These are phyloP conservation scores for Neurospora sp. DNA, from an alignment of 495 filamentous ascomycete genomes.

Conservation along the genomic window DNA sequence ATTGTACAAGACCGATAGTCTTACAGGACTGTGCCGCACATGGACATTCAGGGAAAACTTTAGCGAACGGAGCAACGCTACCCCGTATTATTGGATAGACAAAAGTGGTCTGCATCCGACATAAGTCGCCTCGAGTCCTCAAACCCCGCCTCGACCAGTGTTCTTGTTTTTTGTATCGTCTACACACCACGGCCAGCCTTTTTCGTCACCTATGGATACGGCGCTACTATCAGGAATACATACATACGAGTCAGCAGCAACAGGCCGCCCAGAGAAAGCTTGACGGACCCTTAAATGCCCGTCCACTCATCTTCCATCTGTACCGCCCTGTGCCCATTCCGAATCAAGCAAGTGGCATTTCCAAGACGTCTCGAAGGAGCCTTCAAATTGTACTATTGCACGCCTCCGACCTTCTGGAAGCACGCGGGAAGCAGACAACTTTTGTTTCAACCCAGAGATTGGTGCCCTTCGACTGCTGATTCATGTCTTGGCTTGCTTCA, in stretches of 20 bases:
- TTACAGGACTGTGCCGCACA: background rate
- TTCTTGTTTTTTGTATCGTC: background rate
- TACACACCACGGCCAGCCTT: background rate
- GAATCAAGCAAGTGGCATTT: background rate
- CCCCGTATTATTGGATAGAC: background rate
- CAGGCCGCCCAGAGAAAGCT: background rate
- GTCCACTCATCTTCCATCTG: background rate
- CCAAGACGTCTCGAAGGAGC: background rate
- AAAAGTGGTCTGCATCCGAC: background rate
- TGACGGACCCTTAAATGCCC: background rate
- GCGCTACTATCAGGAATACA: background rate
- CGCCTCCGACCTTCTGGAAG: background rate
- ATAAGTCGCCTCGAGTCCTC: background rate
- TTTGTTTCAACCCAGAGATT: background rate
- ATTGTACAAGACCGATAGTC: no score
- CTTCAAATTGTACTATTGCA: background rate
- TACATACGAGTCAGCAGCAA: background rate
- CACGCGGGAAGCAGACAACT: background rate
- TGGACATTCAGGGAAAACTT: background rate
- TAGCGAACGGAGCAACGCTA: background rate
- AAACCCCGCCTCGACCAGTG: background rate
- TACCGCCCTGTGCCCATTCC: background rate
- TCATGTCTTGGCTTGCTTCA: background rate
- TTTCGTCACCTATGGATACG: background rate
- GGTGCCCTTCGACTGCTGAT: background rate